Evolutionary conservation across 1,284 basidiomycete species (phyloP).

Genomic region (Serendipita sp.): DNA sequence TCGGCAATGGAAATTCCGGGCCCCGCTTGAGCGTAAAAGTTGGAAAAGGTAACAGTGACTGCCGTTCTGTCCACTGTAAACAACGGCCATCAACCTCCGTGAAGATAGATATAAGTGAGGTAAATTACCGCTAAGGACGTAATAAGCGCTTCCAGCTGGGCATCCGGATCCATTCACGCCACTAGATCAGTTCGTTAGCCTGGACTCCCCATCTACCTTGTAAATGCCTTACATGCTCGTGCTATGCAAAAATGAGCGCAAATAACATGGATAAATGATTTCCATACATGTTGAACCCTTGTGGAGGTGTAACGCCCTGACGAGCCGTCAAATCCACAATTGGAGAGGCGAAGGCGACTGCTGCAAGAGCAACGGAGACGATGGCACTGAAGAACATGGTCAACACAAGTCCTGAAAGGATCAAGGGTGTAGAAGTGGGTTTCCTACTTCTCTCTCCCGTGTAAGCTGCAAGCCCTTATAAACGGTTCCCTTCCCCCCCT

Average conservation of each 20-base stretch:
- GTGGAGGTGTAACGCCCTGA: background rate
- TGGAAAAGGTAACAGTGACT: background rate
- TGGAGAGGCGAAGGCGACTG: background rate
- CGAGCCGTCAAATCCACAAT: background rate
- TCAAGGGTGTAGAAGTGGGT: background rate
- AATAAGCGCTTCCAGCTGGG: conserved; percentile 1
- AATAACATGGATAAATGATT: too few species aligned
- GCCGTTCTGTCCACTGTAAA: conserved; percentile 3
- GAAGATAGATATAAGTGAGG: background rate
- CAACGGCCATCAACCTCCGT: background rate
- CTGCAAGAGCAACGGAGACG: background rate
- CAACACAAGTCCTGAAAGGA: background rate
- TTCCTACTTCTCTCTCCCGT: too few species aligned
- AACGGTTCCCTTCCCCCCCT: too few species aligned
- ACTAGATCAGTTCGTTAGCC: background rate
- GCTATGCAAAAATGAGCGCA: background rate
- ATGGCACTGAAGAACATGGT: conserved; percentile 1
- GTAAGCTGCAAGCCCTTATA: too few species aligned
- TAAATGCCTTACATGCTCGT: background rate
- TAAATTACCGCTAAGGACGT: background rate
- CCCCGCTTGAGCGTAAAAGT: background rate
- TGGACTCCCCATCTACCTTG: background rate
- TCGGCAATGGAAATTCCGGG: background rate
- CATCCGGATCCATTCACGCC: background rate
- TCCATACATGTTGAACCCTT: conserved; percentile 2